phyloP scores from a whole-genome alignment of 208 protist species.

The Leishmania gerbilli region DNA sequence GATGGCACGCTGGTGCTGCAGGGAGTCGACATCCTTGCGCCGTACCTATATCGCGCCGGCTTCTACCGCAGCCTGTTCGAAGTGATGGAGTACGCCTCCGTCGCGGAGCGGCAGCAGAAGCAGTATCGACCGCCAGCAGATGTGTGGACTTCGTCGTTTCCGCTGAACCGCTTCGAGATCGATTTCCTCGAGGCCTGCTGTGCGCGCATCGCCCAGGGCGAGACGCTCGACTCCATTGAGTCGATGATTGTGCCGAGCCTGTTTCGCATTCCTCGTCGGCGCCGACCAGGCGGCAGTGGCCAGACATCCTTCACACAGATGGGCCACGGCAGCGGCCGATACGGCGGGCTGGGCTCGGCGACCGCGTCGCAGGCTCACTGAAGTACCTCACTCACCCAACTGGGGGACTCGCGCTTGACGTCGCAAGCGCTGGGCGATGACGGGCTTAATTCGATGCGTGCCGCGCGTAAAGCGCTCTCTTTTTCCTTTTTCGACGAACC shows the following conservation, averaged over 20 bases:
- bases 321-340: constrained; percentile 1
- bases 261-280: constrained; percentile 80
- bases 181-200: constrained; percentile 91
- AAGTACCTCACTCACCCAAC: neutral
- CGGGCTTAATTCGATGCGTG: neutral
- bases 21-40: constrained; percentile 66
- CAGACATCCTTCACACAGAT: constrained; percentile 9
- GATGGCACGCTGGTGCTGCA: constrained; percentile 78
- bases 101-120: constrained; percentile 25
- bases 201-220: constrained; percentile 60
- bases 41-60: constrained; percentile 74
- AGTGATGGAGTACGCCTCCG: constrained; percentile 26
- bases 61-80: constrained; percentile 69
- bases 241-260: constrained; percentile 60
- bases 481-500: neutral
- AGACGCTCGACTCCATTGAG: constrained; percentile 44
- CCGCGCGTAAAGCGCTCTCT: neutral
- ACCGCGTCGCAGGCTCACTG: neutral
- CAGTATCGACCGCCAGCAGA: constrained; percentile 29
- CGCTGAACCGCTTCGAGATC: constrained; percentile 73
- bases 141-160: constrained; percentile 66
- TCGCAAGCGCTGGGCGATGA: neutral
- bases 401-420: neutral
- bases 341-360: neutral
- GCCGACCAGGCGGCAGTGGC: constrained; percentile 16